phyloP scores from a whole-genome alignment of 371 early-diverging fungal genomes.

The Mortierella sp. region DNA sequence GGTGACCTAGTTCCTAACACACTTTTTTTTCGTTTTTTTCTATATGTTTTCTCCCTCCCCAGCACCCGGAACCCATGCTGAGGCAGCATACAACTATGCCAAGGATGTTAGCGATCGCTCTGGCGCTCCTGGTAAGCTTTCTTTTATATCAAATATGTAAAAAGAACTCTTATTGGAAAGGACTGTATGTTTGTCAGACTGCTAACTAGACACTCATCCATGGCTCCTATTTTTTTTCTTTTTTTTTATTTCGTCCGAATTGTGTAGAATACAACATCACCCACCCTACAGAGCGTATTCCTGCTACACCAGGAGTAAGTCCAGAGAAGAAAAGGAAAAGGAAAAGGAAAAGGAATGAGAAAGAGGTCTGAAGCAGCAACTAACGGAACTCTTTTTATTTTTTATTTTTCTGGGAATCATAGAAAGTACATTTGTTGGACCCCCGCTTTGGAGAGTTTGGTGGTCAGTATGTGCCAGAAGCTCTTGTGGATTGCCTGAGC shows the following conservation, averaged over 20 bases:
- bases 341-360: background rate
- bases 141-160: background rate
- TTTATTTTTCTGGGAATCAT: constrained; percentile 21
- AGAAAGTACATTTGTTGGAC: constrained; percentile 60
- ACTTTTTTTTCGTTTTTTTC: background rate
- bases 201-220: background rate
- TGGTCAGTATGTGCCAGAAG: constrained; percentile 97
- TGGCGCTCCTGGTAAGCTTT: constrained; percentile 45
- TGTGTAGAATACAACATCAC: constrained; percentile 26
- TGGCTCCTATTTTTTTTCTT: background rate
- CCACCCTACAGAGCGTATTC: constrained; percentile 33
- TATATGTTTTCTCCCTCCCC: background rate
- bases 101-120: constrained; percentile 71
- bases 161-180: no score
- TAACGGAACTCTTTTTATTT: background rate
- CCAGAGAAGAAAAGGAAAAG: background rate
- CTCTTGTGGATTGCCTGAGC: constrained; percentile 90
- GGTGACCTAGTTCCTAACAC: no score
- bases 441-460: constrained; percentile 95
- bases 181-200: background rate
- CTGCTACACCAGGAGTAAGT: constrained; percentile 44
- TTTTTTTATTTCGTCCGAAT: no score
- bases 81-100: constrained; percentile 68
- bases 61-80: constrained; percentile 55
- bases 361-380: constrained; percentile 4